Evolutionary conservation across 2,329 filamentous ascomycete species (phyloP).

Genomic region (Ascosphaera pollenicola): DNA sequence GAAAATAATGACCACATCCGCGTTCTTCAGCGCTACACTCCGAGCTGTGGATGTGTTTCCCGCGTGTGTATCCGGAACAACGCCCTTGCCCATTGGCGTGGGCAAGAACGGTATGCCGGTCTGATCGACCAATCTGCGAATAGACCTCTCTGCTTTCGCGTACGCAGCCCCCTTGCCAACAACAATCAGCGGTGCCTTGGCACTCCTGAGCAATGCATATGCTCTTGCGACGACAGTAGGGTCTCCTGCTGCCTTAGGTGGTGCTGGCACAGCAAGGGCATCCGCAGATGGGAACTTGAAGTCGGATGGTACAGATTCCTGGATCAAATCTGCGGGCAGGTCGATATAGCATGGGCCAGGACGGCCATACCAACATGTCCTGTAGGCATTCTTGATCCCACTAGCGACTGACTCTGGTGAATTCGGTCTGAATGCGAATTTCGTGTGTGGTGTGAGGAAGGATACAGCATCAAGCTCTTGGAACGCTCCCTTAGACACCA

Average conservation of each 20-base stretch:
- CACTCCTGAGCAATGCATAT: conserved; percentile 23
- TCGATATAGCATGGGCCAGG: conserved; percentile 32
- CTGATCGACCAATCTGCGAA: conserved; percentile 24
- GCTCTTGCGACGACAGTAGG: conserved; percentile 20
- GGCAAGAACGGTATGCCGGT: conserved; percentile 33
- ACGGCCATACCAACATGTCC: conserved; percentile 30
- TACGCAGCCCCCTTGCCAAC: conserved; percentile 35
- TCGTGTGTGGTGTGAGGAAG: conserved; percentile 30
- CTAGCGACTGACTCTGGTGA: conserved; percentile 24
- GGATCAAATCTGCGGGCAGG: conserved; percentile 33
- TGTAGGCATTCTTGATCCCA: conserved; percentile 29
- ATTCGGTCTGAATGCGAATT: conserved; percentile 26
- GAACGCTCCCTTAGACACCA: conserved; percentile 31
- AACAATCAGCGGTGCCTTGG: conserved; percentile 29
- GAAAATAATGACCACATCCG: conserved; percentile 32
- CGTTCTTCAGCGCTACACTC: conserved; percentile 29
- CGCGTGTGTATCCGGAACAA: conserved; percentile 30
- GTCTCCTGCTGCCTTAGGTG: conserved; percentile 25
- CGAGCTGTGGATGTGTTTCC: conserved; percentile 31
- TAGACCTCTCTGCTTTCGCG: conserved; percentile 25
- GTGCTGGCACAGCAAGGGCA: conserved; percentile 13
- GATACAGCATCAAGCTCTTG: conserved; percentile 35
- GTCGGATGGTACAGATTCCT: conserved; percentile 12
- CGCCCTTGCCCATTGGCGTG: conserved; percentile 37
- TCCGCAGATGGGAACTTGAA: conserved; percentile 9